Conservation (phyloP, 2,329 filamentous ascomycete genomes). For the Fusarium albidum region DNA sequence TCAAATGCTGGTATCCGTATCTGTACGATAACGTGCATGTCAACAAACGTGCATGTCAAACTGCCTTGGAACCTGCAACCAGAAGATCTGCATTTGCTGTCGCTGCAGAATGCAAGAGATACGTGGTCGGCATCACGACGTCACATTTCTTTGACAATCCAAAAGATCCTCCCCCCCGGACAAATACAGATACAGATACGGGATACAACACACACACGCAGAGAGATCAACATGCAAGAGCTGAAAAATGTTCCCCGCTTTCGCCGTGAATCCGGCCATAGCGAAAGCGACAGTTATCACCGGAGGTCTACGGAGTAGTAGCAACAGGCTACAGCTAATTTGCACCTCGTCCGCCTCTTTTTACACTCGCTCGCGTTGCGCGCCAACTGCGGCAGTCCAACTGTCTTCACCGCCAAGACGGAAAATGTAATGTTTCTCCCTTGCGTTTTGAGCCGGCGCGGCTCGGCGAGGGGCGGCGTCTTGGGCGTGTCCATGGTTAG, state of each 20-base stretch:
- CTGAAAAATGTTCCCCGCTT: not conserved
- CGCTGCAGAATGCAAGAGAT: constrained; percentile 23
- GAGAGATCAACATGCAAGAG: constrained; percentile 22
- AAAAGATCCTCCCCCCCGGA: no score
- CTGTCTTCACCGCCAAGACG: constrained; percentile 29
- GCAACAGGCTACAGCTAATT: no score
- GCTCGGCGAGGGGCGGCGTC: constrained; percentile 10
- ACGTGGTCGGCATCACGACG: constrained; percentile 12
- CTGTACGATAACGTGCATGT: constrained; percentile 19
- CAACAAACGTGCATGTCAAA: constrained; percentile 12
- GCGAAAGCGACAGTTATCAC: no score
- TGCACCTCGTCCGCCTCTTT: no score
- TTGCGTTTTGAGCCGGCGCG: constrained; percentile 25
- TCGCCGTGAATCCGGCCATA: not conserved
- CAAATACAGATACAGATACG: no score
- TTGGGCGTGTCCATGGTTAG: no score
- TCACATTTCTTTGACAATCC: constrained; percentile 15
- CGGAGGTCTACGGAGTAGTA: no score
- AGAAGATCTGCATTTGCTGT: constrained; percentile 23
- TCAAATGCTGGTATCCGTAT: no score
- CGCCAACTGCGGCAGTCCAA: constrained; percentile 30
- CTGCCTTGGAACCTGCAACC: constrained; percentile 12
- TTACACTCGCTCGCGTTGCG: constrained; percentile 11
- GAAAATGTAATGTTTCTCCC: constrained; percentile 24
- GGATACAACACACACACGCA: no score